A percentile compares a stretch with the other conserved stretches of the same genome.
Conservation (phyloP, 2,329 filamentous ascomycete species). For the Alternaria alternata region DNA sequence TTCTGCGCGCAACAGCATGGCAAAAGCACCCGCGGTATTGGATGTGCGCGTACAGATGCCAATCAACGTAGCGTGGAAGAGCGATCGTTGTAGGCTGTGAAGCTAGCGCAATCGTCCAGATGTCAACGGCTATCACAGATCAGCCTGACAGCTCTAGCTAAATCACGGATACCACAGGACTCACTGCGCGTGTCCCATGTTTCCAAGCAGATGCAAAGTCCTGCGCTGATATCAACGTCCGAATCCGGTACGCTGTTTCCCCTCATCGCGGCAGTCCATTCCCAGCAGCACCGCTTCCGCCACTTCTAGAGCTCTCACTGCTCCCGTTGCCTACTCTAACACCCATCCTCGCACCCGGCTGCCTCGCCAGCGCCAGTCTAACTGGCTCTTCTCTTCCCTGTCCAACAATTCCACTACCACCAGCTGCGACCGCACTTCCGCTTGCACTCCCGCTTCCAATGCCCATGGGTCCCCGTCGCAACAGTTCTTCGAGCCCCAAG, state of each 20-base stretch:
- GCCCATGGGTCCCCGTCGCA: slow-evolving; percentile 66
- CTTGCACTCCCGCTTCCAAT: slow-evolving; percentile 18
- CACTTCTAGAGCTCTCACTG: slow-evolving; percentile 18
- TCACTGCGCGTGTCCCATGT: neutral
- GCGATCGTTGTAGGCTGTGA: neutral
- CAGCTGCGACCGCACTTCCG: slow-evolving; percentile 14
- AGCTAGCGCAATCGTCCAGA: neutral
- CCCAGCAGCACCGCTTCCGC: slow-evolving; percentile 23
- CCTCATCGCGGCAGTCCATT: slow-evolving; percentile 48
- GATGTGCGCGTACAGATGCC: neutral
- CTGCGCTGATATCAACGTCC: neutral
- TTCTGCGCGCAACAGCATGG: neutral
- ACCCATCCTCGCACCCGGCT: slow-evolving; percentile 35
- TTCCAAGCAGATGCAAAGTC: neutral
- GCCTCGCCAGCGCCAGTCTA: slow-evolving; percentile 41
- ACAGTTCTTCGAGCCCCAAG: slow-evolving; percentile 74
- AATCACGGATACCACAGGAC: neutral
- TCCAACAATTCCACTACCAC: slow-evolving; percentile 6
- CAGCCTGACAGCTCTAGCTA: neutral
- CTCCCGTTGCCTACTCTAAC: slow-evolving; percentile 17
- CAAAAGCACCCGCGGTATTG: neutral
- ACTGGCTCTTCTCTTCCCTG: slow-evolving; percentile 38
- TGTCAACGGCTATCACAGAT: neutral
- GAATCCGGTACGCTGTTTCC: neutral
- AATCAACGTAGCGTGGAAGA: neutral